A percentile compares a stretch with the other conserved stretches of the same genome.
These are phyloP conservation scores for Saccharomycopsis selenospora DNA, from an alignment of 805 yeast genomes.

Conservation along the genomic window DNA sequence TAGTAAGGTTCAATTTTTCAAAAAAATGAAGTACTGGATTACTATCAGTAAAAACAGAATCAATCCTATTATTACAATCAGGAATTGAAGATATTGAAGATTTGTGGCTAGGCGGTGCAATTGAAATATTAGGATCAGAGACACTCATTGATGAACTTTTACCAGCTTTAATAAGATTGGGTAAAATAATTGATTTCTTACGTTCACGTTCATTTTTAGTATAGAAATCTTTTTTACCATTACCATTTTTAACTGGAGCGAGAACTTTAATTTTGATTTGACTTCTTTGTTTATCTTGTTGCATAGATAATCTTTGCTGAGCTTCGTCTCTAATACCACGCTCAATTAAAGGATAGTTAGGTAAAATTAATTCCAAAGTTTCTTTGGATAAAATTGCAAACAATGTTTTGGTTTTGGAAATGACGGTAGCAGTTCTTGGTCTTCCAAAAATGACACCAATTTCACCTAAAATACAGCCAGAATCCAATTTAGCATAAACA, in stretches of 20 bases:
- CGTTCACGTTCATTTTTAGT: conserved; percentile 9
- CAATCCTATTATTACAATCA: background rate
- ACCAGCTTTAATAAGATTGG: conserved; percentile 6
- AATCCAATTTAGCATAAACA: conserved; percentile 57
- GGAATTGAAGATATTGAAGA: background rate
- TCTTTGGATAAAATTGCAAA: conserved; percentile 64
- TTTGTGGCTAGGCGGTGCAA: background rate
- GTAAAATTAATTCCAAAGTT: conserved; percentile 49
- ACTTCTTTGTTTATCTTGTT: conserved; percentile 42
- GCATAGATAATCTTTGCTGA: conserved; percentile 67
- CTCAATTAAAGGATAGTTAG: conserved; percentile 58
- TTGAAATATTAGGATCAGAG: conserved; percentile 1
- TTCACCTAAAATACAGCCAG: conserved; percentile 73
- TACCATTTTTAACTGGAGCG: background rate
- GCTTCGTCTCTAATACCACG: conserved; percentile 70
- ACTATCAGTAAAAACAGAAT: background rate
- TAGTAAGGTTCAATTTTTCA: background rate
- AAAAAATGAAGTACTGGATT: conserved; percentile 3
- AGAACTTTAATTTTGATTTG: background rate
- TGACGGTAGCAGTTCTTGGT: conserved; percentile 74
- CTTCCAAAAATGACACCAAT: conserved; percentile 69
- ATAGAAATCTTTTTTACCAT: background rate
- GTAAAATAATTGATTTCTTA: conserved; percentile 13
- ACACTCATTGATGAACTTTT: conserved; percentile 2
- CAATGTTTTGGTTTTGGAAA: conserved; percentile 59